These are phyloP conservation scores for Boletus coccyginus DNA, from an alignment of 768 basidiomycete genomes.

Conservation along the genomic window DNA sequence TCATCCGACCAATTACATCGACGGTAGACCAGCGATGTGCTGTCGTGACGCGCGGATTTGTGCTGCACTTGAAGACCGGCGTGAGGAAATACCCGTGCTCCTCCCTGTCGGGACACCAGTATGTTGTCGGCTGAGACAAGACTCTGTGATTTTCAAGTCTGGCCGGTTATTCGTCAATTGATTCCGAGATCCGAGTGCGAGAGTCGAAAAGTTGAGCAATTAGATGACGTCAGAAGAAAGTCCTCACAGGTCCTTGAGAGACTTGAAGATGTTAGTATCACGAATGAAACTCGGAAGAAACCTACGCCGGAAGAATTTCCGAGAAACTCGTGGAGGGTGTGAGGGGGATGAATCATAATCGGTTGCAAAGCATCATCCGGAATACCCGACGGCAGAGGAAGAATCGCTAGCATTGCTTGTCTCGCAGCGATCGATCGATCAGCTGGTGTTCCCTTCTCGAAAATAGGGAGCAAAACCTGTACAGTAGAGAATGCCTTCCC, in stretches of 20 bases:
- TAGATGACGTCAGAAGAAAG: background rate
- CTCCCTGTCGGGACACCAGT: slow-evolving; percentile 80
- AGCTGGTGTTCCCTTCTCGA: slow-evolving; percentile 11
- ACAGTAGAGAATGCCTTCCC: background rate
- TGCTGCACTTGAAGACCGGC: slow-evolving; percentile 73
- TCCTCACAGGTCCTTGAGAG: slow-evolving; percentile 56
- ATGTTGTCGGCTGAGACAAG: slow-evolving; percentile 63
- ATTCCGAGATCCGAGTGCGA: background rate
- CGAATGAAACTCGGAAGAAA: slow-evolving; percentile 3
- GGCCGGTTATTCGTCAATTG: background rate
- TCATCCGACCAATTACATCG: slow-evolving; percentile 61
- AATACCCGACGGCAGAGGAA: slow-evolving; percentile 62
- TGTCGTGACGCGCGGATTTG: slow-evolving; percentile 71
- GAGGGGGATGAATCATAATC: slow-evolving; percentile 60
- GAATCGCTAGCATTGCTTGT: slow-evolving; percentile 51
- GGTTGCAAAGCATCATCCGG: slow-evolving; percentile 69
- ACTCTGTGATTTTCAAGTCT: slow-evolving; percentile 69
- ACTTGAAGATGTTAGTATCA: slow-evolving; percentile 34
- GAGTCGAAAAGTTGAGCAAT: background rate
- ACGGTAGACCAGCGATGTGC: slow-evolving; percentile 71
- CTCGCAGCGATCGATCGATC: slow-evolving; percentile 50
- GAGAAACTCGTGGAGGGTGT: slow-evolving; percentile 70
- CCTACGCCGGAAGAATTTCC: slow-evolving; percentile 55
- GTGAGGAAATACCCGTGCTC: slow-evolving; percentile 78
- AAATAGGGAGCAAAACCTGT: background rate